A percentile compares a stretch with the other conserved stretches of the same genome.
Evolutionary conservation across 2,329 filamentous ascomycete genomes (phyloP).

Genomic region (Hypoxylon sp.): DNA sequence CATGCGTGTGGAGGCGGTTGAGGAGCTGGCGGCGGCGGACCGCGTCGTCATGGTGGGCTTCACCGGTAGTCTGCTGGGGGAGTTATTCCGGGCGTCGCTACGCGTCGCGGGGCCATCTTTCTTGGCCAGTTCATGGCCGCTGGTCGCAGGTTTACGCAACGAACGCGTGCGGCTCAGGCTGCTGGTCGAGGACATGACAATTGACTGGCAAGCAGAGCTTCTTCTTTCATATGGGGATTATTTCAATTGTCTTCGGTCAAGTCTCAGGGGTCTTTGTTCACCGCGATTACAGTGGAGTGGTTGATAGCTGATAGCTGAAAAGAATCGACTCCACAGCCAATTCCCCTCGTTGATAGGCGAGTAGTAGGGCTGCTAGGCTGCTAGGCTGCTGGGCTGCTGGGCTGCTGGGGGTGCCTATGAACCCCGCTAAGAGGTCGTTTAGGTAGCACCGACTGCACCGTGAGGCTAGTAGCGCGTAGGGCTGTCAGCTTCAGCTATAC

Average conservation of each 20-base stretch:
- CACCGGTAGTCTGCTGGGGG: slow-evolving; percentile 60
- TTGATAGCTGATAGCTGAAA: slow-evolving; percentile 1
- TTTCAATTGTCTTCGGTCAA: slow-evolving; percentile 30
- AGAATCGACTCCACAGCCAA: slow-evolving; percentile 6
- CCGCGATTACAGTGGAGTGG: slow-evolving; percentile 22
- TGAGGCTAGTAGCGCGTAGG: too few relatives aligned
- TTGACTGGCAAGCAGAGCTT: neutral
- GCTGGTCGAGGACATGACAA: slow-evolving; percentile 52
- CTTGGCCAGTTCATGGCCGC: slow-evolving; percentile 25
- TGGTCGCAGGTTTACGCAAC: slow-evolving; percentile 53
- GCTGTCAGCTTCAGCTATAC: too few relatives aligned
- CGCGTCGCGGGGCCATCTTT: slow-evolving; percentile 31
- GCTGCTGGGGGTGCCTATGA: neutral
- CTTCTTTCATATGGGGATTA: slow-evolving; percentile 14
- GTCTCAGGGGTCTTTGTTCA: slow-evolving; percentile 27
- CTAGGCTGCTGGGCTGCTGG: too few relatives aligned
- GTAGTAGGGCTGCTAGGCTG: neutral
- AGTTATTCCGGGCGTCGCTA: slow-evolving; percentile 48
- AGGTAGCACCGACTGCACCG: neutral
- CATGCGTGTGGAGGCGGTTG: slow-evolving; percentile 29
- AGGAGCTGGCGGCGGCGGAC: slow-evolving; percentile 42
- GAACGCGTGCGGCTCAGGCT: slow-evolving; percentile 56
- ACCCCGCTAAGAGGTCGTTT: neutral
- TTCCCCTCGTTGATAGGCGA: slow-evolving; percentile 3
- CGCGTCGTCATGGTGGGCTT: slow-evolving; percentile 52